These are phyloP conservation scores for Yamadazyma blattariae DNA, from an alignment of 1,139 yeast species.

Conservation along the genomic window DNA sequence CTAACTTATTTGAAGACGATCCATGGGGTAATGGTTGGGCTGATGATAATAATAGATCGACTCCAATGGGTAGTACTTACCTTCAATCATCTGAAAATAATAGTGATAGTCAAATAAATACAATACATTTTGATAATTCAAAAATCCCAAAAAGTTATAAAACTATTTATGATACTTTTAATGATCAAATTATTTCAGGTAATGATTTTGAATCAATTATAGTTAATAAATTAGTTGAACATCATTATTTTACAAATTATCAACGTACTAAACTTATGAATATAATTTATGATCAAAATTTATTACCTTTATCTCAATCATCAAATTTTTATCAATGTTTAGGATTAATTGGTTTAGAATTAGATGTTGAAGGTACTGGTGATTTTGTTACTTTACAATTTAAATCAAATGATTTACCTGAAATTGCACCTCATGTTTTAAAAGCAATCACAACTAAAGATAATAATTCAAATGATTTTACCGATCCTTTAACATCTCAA, in stretches of 20 bases:
- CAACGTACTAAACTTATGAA: conserved; percentile 36
- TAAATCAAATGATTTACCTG: conserved; percentile 32
- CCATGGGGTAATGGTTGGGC: conserved; percentile 48
- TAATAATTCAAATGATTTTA: conserved; percentile 4
- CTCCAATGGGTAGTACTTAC: conserved; percentile 15
- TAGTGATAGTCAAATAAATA: conserved; percentile 6
- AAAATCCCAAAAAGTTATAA: conserved; percentile 27
- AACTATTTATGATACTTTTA: conserved; percentile 18
- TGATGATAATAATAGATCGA: conserved; percentile 9
- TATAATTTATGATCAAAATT: conserved; percentile 34
- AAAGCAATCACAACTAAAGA: conserved; percentile 14
- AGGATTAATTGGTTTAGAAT: conserved; percentile 42
- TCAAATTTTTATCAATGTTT: conserved; percentile 32
- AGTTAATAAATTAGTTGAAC: conserved; percentile 26
- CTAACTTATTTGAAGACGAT: conserved; percentile 22
- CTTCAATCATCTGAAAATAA: conserved; percentile 25
- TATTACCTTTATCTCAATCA: conserved; percentile 29
- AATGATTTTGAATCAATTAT: conserved; percentile 31
- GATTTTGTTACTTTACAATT: conserved; percentile 45
- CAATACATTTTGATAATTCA: conserved; percentile 11
- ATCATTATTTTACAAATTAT: conserved; percentile 25
- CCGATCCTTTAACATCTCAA: conserved; percentile 18
- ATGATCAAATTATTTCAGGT: conserved; percentile 21
- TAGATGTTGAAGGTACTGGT: conserved; percentile 39
- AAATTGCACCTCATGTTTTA: conserved; percentile 25